These are phyloP conservation scores for Leccinum solheimii DNA, from an alignment of 1,284 basidiomycete species.

Conservation along the genomic window DNA sequence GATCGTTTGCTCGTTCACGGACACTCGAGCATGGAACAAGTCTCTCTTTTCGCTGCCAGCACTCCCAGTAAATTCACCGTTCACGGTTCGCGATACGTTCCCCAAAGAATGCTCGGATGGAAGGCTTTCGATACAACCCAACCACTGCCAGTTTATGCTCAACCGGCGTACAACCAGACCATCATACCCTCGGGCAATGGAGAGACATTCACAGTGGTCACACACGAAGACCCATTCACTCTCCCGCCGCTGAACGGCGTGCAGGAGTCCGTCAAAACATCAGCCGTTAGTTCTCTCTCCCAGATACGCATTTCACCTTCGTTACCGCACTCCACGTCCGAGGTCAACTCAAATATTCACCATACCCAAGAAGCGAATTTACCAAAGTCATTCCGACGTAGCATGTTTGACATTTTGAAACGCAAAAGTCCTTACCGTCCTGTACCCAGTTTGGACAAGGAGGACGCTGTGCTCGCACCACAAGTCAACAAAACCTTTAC, in stretches of 20 bases:
- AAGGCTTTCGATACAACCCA: not conserved
- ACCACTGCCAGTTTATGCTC: not conserved
- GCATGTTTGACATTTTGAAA: conserved; percentile 32
- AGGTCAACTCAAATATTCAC: not conserved
- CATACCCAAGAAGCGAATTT: not conserved
- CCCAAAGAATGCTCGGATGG: conserved; percentile 18
- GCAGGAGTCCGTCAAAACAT: not conserved
- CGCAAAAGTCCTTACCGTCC: conserved; percentile 13
- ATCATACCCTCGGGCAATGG: conserved; percentile 29
- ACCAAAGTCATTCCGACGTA: conserved; percentile 26
- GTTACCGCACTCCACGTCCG: no score
- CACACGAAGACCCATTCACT: conserved; percentile 18
- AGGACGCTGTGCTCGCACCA: not conserved
- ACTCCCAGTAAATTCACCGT: conserved; percentile 40
- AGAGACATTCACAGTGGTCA: conserved; percentile 28
- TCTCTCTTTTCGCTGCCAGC: conserved; percentile 19
- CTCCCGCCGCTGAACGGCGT: not conserved
- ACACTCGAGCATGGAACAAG: conserved; percentile 27
- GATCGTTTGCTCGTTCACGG: conserved; percentile 13
- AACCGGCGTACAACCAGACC: conserved; percentile 1
- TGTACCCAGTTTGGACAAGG: not conserved
- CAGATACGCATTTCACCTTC: conserved; percentile 5
- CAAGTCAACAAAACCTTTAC: not conserved
- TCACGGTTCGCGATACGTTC: conserved; percentile 31
- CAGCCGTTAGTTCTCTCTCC: conserved; percentile 1